Evolutionary conservation across 139 green algal genomes (phyloP), one percentile per base, ranked within the genome.

Genomic region (Auxenochlorella pyrenoidosa): DNA sequence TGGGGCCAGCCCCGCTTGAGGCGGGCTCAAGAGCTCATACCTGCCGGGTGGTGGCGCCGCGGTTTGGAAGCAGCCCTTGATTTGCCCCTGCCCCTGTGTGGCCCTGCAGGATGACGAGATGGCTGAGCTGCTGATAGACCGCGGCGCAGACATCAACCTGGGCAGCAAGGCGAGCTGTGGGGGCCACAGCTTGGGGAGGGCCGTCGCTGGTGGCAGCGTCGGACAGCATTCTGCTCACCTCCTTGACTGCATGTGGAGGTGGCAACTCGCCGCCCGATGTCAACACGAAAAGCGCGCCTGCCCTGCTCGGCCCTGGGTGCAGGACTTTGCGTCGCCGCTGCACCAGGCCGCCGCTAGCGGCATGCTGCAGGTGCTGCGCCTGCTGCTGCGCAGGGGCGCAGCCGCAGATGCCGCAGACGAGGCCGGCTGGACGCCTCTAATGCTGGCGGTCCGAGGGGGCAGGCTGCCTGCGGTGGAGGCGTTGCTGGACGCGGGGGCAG

Each of bases 381-480:
- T 88, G 84, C 89, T 94, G 85, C 60, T 94, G 22, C n/a, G 75
- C 19, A 70, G 86, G 16, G 90, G 89, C 28, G 88, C 89, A 16
- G 87, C 91, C 40, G 51, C 78, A 8, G 38, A 79, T 0, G 66
- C 73, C 4, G 65, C 84, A 1, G 87, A 92, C 24, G 85, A 87
- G 15, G 80, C 91, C 12, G 91, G 93, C 65, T 95, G 91, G 91
- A 94, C 91, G 15, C 93, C 93, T 2, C 86, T 96, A n/a, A 94
- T 95, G 76, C 86, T 96, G 38, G 90, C 93, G 12, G 84, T 92
- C 2, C 83, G 93, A 2, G 58, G 26, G 0, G 90, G 90, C 58
- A 92, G 90, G 38, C 83, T 76, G 24, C 80, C 90, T 0, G 91
- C 93, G 41, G 89, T 92, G 58, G 2, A 58, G 32, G 10, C 59